These are phyloP conservation scores for Lachancea quebecensis DNA, from an alignment of 805 yeast species.

Conservation along the genomic window DNA sequence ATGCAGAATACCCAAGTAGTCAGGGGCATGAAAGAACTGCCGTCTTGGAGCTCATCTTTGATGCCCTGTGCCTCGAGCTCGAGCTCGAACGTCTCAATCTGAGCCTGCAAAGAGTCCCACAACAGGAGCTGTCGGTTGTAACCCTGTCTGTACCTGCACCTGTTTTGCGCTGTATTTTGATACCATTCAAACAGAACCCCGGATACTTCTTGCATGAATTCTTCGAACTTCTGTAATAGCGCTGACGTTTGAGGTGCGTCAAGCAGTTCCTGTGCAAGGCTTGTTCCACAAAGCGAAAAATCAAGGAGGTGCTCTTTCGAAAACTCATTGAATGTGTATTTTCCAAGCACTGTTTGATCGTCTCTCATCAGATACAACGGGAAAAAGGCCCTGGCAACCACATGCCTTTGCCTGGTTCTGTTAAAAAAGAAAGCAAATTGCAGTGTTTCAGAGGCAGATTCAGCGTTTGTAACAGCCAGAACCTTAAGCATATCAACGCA, in stretches of 20 bases:
- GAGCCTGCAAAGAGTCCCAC: slow-evolving; percentile 81
- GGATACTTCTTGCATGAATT: slow-evolving; percentile 39
- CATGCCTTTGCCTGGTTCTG: slow-evolving; percentile 31
- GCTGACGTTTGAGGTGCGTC: slow-evolving; percentile 4
- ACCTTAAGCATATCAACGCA: slow-evolving; percentile 36
- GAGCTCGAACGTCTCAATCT: slow-evolving; percentile 58
- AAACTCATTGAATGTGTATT: slow-evolving; percentile 34
- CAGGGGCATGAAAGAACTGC: slow-evolving; percentile 49
- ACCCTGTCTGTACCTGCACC: slow-evolving; percentile 77
- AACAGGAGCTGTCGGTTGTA: slow-evolving; percentile 45
- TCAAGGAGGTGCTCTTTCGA: slow-evolving; percentile 39
- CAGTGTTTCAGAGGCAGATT: slow-evolving; percentile 27
- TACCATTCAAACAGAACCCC: slow-evolving; percentile 40
- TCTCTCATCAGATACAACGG: slow-evolving; percentile 59
- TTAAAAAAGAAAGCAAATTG: slow-evolving; percentile 33
- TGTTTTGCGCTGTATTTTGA: slow-evolving; percentile 51
- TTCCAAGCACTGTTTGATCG: slow-evolving; percentile 53
- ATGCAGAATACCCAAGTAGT: slow-evolving; percentile 62
- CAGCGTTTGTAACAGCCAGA: slow-evolving; percentile 28
- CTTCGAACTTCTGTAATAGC: slow-evolving; percentile 7
- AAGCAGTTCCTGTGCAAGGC: background rate
- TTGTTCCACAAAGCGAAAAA: slow-evolving; percentile 24
- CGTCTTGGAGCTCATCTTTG: slow-evolving; percentile 20
- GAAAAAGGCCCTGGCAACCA: slow-evolving; percentile 53
- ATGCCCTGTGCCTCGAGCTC: slow-evolving; percentile 34